Evolutionary conservation across 495 filamentous ascomycete species (phyloP).

Genomic region (Aspergillus conjunctus): DNA sequence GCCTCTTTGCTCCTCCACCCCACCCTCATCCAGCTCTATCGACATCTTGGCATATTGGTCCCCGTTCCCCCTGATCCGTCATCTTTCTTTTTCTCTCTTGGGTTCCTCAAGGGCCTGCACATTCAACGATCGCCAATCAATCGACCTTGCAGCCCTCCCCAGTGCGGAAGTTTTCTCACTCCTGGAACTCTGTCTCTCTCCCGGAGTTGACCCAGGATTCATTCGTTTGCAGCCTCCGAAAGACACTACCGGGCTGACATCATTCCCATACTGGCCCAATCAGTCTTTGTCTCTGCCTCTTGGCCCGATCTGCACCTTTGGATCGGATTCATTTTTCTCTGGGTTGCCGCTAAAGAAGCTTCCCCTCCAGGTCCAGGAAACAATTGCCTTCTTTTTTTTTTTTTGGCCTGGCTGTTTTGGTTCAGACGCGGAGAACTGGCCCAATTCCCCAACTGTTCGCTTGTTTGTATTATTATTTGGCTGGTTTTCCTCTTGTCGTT

Average conservation of each 20-base stretch:
- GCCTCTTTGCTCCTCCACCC: not conserved
- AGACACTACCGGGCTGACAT: conserved; percentile 6
- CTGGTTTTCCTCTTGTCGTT: not conserved
- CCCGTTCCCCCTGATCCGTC: conserved; percentile 9
- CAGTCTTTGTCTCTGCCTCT: not conserved
- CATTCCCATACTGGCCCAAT: conserved; percentile 8
- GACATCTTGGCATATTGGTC: not conserved
- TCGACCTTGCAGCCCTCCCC: not conserved
- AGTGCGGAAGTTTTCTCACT: not conserved
- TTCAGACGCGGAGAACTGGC: not conserved
- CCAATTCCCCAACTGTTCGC: not conserved
- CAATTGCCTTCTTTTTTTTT: conserved; percentile 15
- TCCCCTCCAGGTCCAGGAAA: not conserved
- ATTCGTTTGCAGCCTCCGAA: conserved; percentile 12
- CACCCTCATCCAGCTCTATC: not conserved
- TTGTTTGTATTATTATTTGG: conserved; percentile 13
- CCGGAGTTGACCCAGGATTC: not conserved
- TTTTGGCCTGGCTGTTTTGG: conserved; percentile 1
- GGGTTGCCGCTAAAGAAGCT: not conserved
- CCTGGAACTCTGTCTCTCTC: not conserved
- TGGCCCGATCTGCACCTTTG: conserved; percentile 5
- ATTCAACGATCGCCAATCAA: not conserved
- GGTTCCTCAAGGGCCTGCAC: not conserved
- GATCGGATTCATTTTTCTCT: conserved; percentile 8
- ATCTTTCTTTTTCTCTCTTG: conserved; percentile 1